phyloP scores from a whole-genome alignment of 768 basidiomycete genomes.

The Coprinopsis sp. region DNA sequence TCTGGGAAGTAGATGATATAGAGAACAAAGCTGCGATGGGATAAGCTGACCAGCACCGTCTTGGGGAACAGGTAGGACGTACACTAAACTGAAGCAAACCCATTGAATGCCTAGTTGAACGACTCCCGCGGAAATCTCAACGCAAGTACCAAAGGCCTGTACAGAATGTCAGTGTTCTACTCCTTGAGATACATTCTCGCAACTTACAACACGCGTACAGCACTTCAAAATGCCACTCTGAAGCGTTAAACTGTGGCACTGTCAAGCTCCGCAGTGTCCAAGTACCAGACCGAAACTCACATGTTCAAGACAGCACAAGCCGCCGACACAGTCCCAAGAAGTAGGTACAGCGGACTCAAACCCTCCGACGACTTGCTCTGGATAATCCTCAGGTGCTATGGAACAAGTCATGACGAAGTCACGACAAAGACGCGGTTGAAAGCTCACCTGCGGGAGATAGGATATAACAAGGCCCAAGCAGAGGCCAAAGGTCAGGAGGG shows the following conservation, averaged over 20 bases:
- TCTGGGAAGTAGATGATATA: conserved; percentile 91
- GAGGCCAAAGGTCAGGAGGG: conserved; percentile 60
- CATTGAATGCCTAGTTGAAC: conserved; percentile 81
- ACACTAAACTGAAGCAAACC: conserved; percentile 83
- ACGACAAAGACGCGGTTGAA: background rate
- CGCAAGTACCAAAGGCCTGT: conserved; percentile 65
- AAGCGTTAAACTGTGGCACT: conserved; percentile 60
- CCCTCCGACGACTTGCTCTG: conserved; percentile 76
- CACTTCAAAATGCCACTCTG: conserved; percentile 83
- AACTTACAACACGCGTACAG: conserved; percentile 70
- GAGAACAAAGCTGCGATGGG: conserved; percentile 64
- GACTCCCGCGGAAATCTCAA: conserved; percentile 78
- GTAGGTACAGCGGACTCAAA: conserved; percentile 85
- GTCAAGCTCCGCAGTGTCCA: background rate
- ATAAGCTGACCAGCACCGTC: background rate
- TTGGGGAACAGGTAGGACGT: conserved; percentile 24
- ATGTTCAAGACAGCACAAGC: conserved; percentile 85
- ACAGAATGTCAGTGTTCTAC: background rate
- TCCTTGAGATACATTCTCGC: background rate
- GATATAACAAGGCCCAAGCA: conserved; percentile 73
- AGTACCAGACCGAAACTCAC: conserved; percentile 31
- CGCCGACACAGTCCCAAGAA: conserved; percentile 82
- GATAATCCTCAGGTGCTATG: conserved; percentile 78
- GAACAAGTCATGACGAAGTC: background rate
- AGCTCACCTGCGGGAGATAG: conserved; percentile 74